A percentile compares a stretch with the other conserved stretches of the same genome.
These are phyloP conservation scores for Cercophora newfieldiana DNA, from an alignment of 495 filamentous ascomycete genomes.

Conservation along the genomic window DNA sequence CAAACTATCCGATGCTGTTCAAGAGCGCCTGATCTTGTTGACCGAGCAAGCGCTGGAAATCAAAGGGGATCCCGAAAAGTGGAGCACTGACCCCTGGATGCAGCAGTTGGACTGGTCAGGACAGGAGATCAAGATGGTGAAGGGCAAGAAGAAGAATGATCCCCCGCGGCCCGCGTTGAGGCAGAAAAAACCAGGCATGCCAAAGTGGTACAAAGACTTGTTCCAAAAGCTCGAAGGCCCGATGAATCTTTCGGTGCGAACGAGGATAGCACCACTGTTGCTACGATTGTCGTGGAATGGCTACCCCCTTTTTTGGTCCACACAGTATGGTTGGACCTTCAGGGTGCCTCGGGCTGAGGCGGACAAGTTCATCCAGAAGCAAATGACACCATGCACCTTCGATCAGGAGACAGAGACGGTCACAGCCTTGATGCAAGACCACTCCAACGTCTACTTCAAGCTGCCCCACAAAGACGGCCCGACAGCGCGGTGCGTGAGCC, in stretches of 20 bases:
- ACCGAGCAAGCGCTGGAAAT: constrained; percentile 72
- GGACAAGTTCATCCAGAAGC: constrained; percentile 64
- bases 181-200: constrained; percentile 94
- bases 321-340: constrained; percentile 91
- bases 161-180: constrained; percentile 72
- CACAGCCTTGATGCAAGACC: constrained; percentile 69
- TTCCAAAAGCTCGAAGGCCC: constrained; percentile 62
- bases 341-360: constrained; percentile 66
- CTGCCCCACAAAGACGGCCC: constrained; percentile 95
- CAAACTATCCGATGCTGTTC: constrained; percentile 70
- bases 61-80: constrained; percentile 66
- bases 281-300: constrained; percentile 87
- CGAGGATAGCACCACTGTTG: constrained; percentile 83
- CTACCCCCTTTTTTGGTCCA: constrained; percentile 87
- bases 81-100: constrained; percentile 82
- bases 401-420: constrained; percentile 65
- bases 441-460: constrained; percentile 75
- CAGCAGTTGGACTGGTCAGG: constrained; percentile 93
- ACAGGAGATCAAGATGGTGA: constrained; percentile 86
- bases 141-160: constrained; percentile 82
- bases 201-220: constrained; percentile 92
- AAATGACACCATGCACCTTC: constrained; percentile 73
- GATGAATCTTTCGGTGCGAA: constrained; percentile 82
- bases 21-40: constrained; percentile 67
- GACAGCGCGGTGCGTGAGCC: constrained; percentile 75